phyloP scores from a whole-genome alignment of 2,329 filamentous ascomycete genomes.

The Trichoderma koningii region DNA sequence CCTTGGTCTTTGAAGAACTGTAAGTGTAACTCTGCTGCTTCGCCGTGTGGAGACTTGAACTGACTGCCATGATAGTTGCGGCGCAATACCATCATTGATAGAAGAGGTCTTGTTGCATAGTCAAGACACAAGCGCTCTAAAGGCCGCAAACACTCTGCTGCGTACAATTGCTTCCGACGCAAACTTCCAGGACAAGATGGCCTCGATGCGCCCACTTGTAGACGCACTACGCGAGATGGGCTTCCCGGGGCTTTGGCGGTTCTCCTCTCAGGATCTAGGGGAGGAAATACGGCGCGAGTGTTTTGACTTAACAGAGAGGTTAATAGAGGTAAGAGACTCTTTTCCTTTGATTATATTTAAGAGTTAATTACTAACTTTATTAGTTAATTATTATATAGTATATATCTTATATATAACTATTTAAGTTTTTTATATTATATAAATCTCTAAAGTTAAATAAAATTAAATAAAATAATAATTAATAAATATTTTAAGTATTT shows the following conservation, averaged over 20 bases:
- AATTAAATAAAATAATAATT: no score
- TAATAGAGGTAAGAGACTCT: slow-evolving; percentile 56
- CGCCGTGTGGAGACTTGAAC: slow-evolving; percentile 17
- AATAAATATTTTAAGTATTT: no score
- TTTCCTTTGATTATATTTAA: neutral
- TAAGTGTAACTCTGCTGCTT: slow-evolving; percentile 42
- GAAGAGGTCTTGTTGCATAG: slow-evolving; percentile 65
- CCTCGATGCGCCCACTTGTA: slow-evolving; percentile 52
- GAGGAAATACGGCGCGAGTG: slow-evolving; percentile 55
- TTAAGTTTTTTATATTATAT: no score
- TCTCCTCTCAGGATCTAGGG: slow-evolving; percentile 53
- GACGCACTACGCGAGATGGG: slow-evolving; percentile 61
- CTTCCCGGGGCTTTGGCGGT: slow-evolving; percentile 64
- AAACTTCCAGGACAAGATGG: slow-evolving; percentile 52
- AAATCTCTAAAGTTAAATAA: no score
- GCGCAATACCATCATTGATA: slow-evolving; percentile 58
- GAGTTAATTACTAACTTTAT: neutral
- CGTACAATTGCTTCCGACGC: slow-evolving; percentile 59
- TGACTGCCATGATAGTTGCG: slow-evolving; percentile 46
- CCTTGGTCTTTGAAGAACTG: slow-evolving; percentile 60
- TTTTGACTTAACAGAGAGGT: slow-evolving; percentile 58
- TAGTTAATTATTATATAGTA: slow-evolving; percentile 9
- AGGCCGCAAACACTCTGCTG: slow-evolving; percentile 62
- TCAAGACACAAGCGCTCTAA: slow-evolving; percentile 61
- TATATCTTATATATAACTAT: neutral